phyloP scores from a whole-genome alignment of 306 rosid genomes.

The Macrotyloma uniflorum region DNA sequence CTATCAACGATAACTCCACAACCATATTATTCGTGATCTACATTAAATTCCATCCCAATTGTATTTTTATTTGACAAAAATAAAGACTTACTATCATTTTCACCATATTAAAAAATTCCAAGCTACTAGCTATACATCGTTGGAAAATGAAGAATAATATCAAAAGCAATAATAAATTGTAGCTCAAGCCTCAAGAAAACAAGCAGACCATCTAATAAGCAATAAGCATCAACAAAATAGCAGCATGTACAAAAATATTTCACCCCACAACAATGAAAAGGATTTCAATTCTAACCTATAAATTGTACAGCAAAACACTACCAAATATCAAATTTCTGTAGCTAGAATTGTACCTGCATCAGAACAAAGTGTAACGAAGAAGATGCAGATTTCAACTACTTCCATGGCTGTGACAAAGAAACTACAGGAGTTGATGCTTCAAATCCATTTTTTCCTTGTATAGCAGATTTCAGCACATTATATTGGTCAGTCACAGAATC shows the following conservation, averaged over 20 bases:
- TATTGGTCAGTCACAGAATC: conserved; percentile 71
- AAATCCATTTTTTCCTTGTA: conserved; percentile 67
- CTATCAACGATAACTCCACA: conserved; percentile 1
- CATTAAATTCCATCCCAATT: not conserved
- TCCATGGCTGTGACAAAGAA: conserved; percentile 89
- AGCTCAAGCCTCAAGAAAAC: conserved; percentile 22
- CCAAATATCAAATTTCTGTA: conserved; percentile 21
- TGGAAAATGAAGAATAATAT: conserved; percentile 35
- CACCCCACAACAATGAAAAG: not conserved
- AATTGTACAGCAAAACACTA: conserved; percentile 6
- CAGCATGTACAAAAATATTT: not conserved
- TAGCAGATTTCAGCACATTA: conserved; percentile 78
- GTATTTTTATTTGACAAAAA: conserved; percentile 16
- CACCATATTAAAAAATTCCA: not conserved
- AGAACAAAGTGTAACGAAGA: conserved; percentile 36
- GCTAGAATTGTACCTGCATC: conserved; percentile 49
- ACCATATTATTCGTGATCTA: not conserved
- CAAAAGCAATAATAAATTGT: conserved; percentile 13
- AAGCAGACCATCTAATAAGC: conserved; percentile 13
- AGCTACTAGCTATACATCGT: not conserved
- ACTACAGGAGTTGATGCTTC: conserved; percentile 67
- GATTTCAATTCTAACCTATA: conserved; percentile 18
- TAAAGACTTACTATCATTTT: not conserved
- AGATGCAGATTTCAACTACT: conserved; percentile 47
- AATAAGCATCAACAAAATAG: conserved; percentile 1